These are phyloP conservation scores for Pichia sp. DNA, from an alignment of 1,139 yeast genomes.

Conservation along the genomic window DNA sequence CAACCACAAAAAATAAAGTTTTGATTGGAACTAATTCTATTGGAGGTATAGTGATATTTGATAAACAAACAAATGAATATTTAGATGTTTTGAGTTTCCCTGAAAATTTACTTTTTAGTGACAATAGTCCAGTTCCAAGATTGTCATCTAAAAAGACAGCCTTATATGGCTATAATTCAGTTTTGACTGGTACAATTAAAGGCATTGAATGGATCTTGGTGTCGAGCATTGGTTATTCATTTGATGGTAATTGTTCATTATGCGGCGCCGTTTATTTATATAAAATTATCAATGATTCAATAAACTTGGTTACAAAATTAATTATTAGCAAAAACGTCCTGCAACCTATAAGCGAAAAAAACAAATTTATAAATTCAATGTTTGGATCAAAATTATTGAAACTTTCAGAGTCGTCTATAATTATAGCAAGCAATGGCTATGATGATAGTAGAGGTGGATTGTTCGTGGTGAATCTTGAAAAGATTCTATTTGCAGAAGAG, in stretches of 20 bases:
- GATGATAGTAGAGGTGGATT: slow-evolving; percentile 39
- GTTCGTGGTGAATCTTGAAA: slow-evolving; percentile 33
- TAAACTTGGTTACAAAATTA: slow-evolving; percentile 15
- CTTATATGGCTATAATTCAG: slow-evolving; percentile 29
- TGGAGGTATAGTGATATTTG: slow-evolving; percentile 31
- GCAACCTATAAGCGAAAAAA: neutral
- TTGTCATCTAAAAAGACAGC: slow-evolving; percentile 23
- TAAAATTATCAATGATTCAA: neutral
- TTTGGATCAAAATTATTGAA: slow-evolving; percentile 20
- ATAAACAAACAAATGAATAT: slow-evolving; percentile 13
- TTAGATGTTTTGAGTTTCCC: neutral
- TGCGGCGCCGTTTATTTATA: slow-evolving; percentile 38
- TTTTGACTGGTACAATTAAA: slow-evolving; percentile 22
- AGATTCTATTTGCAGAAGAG: slow-evolving; percentile 15
- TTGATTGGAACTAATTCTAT: slow-evolving; percentile 31
- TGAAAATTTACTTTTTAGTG: neutral
- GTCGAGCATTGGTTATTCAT: slow-evolving; percentile 21
- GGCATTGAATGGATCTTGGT: slow-evolving; percentile 27
- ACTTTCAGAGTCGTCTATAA: slow-evolving; percentile 6
- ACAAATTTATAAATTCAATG: slow-evolving; percentile 8
- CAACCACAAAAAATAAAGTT: slow-evolving; percentile 21
- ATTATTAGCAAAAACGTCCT: slow-evolving; percentile 7
- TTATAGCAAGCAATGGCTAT: slow-evolving; percentile 21
- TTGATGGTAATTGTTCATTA: slow-evolving; percentile 21
- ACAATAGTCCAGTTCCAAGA: neutral